Evolutionary conservation across 2,329 filamentous ascomycete genomes (phyloP), one percentile per base, ranked within the genome.

Genomic region (Aspergillus sp.): DNA sequence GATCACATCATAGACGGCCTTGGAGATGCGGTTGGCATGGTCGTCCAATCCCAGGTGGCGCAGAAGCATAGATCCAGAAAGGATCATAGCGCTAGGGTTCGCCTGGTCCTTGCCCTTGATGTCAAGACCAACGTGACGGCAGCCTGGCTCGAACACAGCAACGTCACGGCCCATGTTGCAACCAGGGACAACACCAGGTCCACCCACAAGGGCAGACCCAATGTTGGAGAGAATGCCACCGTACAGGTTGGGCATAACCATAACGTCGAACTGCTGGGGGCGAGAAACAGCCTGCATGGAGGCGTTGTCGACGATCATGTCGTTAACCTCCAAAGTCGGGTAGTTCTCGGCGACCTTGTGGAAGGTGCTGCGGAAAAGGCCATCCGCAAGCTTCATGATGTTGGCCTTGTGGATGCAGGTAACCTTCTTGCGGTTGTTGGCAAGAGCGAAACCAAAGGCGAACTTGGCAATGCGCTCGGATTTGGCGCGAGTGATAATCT

Each of bases 391-490:
- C 87, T 99, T 99, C 95, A 99, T 99, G 84, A 99, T 99, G 86
- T 99, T 99, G 82, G 95, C 95, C 87, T 99, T 99, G 90, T 99
- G 95, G 77, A 99, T 98, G 84, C 94, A 97, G 69, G 95, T 98
- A 60, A 99, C 92, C 90, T 98, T 98, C 86, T 96, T 94, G 78
- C 95, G 88, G 87, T 96, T 94, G 86, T 99, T 99, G 81, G 95
- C 95, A 61, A 98, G 89, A 61, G 95, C 95, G 75, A 99, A 99
- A 77, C 90, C 90, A 80, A 98, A 98, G 68, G 95, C 95, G 77
- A 99, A 99, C 83, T 96, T 96, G 82, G 94, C 92, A 75, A 99
- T 99, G 77, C 95, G 92, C 88, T 99, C 95, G 58, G 92, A 96
- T 87, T 99, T 98, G 80, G 92, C 92, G 73, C 93, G 92, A 70